Percentiles rank a stretch among this genome's conserved stretches.
phyloP scores from a whole-genome alignment of 306 rosid genomes.

The Datisca glomerata region DNA sequence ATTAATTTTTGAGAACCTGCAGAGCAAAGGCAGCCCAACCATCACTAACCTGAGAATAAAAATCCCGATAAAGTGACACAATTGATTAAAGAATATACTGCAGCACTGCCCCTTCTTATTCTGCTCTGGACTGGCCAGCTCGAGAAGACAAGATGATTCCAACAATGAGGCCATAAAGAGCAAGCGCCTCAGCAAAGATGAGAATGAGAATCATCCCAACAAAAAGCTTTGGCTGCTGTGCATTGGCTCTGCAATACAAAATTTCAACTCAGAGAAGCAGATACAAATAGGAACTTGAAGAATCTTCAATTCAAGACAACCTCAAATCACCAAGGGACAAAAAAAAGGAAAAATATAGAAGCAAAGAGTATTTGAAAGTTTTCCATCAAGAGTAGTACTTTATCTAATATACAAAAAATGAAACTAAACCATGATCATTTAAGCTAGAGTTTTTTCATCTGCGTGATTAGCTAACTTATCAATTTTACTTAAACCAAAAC shows the following conservation, averaged over 20 bases:
- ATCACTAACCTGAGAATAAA: conserved; percentile 23
- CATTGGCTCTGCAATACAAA: conserved; percentile 61
- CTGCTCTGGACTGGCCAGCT: conserved; percentile 90
- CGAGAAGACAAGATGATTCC: conserved; percentile 83
- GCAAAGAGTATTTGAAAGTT: neutral
- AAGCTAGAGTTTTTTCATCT: too few relatives aligned
- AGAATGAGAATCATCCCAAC: conserved; percentile 88
- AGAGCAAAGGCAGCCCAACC: conserved; percentile 20
- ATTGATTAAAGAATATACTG: too few relatives aligned
- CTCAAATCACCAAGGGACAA: too few relatives aligned
- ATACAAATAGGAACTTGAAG: neutral
- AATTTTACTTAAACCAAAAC: too few relatives aligned
- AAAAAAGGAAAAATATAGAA: too few relatives aligned
- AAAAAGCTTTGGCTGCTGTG: conserved; percentile 84
- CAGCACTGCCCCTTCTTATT: conserved; percentile 25
- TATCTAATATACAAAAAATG: too few relatives aligned
- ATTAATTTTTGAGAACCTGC: conserved; percentile 21
- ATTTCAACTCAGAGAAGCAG: conserved; percentile 6
- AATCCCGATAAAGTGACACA: conserved; percentile 24
- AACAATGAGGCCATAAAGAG: conserved; percentile 73
- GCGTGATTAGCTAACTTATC: too few relatives aligned
- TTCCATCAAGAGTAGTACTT: neutral
- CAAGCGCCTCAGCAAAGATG: conserved; percentile 81
- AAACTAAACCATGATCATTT: too few relatives aligned
- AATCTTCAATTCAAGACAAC: too few relatives aligned